phyloP scores from a whole-genome alignment of 2,329 filamentous ascomycete genomes.

The Fusarium floridanum region DNA sequence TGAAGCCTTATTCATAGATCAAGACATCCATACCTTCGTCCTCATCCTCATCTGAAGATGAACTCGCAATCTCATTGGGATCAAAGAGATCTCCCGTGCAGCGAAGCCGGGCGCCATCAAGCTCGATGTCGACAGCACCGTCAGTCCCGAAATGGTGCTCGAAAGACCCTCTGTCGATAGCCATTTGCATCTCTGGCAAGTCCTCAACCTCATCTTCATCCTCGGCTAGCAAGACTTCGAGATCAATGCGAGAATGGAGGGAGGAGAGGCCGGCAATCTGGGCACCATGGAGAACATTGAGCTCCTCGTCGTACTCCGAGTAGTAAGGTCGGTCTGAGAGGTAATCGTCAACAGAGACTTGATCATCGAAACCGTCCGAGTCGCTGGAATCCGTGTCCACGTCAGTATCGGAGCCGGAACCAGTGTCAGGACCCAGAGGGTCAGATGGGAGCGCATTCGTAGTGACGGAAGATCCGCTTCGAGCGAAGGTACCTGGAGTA shows the following conservation, averaged over 20 bases:
- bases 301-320: constrained; percentile 29
- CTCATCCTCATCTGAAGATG: not conserved
- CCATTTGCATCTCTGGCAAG: constrained; percentile 49
- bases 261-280: constrained; percentile 33
- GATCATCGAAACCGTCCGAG: constrained; percentile 2
- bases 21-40: not conserved
- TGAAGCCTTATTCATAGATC: not conserved
- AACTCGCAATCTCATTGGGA: constrained; percentile 17
- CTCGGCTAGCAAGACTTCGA: constrained; percentile 48
- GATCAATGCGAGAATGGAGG: constrained; percentile 34
- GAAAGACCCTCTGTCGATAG: constrained; percentile 46
- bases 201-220: constrained; percentile 43
- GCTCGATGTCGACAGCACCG: constrained; percentile 46
- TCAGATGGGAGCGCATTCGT: not conserved
- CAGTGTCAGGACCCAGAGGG: constrained; percentile 3
- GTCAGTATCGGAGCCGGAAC: constrained; percentile 8
- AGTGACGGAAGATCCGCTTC: not conserved
- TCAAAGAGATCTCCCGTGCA: constrained; percentile 36
- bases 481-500: not conserved
- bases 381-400: constrained; percentile 11
- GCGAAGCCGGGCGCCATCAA: constrained; percentile 37
- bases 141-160: constrained; percentile 40
- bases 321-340: constrained; percentile 36
- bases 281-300: constrained; percentile 48
- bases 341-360: constrained; percentile 38